Evolutionary conservation across 768 basidiomycete species (phyloP).

Genomic region (Mycena vulgaris): DNA sequence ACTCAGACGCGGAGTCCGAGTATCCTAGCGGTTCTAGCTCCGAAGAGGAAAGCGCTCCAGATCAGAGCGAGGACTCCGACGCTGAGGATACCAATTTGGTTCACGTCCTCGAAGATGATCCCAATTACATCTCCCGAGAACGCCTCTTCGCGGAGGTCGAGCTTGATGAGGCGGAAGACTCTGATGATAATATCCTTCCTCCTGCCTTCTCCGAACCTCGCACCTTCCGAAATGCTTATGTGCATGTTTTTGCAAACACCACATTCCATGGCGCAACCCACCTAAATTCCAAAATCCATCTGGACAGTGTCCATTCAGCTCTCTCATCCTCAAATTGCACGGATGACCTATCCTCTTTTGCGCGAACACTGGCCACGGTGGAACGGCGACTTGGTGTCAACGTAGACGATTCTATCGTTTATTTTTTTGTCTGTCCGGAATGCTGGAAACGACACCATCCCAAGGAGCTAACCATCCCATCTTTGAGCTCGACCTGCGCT

Average conservation of each 20-base stretch:
- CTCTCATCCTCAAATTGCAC: neutral
- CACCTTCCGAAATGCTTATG: neutral
- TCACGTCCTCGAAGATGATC: no score
- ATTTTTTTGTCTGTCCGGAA: slow-evolving; percentile 2
- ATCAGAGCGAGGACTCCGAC: neutral
- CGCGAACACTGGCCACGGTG: neutral
- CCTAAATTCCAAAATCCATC: neutral
- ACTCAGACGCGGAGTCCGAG: no score
- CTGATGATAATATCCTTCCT: neutral
- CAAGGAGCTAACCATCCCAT: neutral
- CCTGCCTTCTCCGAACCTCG: neutral
- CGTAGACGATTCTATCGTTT: neutral
- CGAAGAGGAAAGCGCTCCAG: neutral
- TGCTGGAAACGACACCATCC: slow-evolving; percentile 14
- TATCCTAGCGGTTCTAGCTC: neutral
- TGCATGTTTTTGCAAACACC: neutral
- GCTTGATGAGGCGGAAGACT: no score
- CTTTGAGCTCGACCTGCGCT: neutral
- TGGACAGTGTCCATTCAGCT: neutral
- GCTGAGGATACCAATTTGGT: neutral
- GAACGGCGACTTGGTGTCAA: neutral
- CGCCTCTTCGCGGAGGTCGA: no score
- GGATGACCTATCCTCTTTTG: neutral
- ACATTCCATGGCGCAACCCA: neutral
- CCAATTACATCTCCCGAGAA: no score